phyloP scores from a whole-genome alignment of 225 moss, liverwort and hornwort species.

The Sphagnum contortum region DNA sequence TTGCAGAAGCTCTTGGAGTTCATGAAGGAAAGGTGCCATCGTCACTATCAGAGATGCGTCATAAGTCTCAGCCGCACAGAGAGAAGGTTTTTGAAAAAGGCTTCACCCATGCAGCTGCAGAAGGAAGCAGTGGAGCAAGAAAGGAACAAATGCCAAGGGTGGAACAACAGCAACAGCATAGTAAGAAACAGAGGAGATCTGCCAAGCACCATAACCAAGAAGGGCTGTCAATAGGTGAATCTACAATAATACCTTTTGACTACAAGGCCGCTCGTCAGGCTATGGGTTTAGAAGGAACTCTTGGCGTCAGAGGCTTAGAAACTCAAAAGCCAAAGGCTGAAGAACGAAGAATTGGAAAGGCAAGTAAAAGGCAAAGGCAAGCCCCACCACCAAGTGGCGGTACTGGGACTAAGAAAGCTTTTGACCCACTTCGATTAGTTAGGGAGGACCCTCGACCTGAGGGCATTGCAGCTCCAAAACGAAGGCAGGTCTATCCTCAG shows the following conservation, averaged over 20 bases:
- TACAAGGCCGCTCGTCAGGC: constrained; percentile 36
- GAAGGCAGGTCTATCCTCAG: constrained; percentile 85
- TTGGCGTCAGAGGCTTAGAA: constrained; percentile 23
- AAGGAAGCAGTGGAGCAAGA: not conserved
- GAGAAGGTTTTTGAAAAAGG: not conserved
- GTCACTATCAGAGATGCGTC: constrained; percentile 24
- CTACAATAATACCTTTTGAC: constrained; percentile 28
- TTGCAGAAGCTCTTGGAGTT: not conserved
- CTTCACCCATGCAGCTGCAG: not conserved
- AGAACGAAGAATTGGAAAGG: constrained; percentile 21
- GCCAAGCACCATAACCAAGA: no score
- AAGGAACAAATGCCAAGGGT: constrained; percentile 1
- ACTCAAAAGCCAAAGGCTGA: constrained; percentile 15
- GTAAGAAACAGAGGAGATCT: constrained; percentile 4
- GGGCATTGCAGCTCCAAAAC: constrained; percentile 60
- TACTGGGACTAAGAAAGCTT: constrained; percentile 40
- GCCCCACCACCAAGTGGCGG: constrained; percentile 18
- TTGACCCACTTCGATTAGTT: constrained; percentile 65
- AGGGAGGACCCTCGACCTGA: constrained; percentile 74
- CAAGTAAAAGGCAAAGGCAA: constrained; percentile 39
- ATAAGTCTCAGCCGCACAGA: constrained; percentile 13
- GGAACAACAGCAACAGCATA: constrained; percentile 1
- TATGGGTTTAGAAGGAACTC: constrained; percentile 32
- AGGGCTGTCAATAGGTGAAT: not conserved
- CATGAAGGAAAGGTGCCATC: constrained; percentile 16